Evolutionary conservation across 345 rosid genomes (phyloP).

Genomic region (Lumnitzera racemosa): DNA sequence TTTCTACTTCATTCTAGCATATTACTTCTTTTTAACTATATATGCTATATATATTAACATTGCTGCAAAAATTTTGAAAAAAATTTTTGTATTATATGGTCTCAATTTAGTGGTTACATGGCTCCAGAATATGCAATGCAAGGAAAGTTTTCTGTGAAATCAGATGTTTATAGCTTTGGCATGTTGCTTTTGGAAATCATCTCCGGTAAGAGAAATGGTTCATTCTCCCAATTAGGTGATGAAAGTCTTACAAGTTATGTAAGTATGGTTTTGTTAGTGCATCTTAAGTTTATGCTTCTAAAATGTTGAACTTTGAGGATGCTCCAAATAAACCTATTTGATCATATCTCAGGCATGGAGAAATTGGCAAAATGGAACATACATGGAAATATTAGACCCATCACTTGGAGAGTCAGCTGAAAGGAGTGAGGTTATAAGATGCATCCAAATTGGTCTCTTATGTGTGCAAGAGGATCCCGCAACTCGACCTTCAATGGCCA

Average conservation of each 20-base stretch:
- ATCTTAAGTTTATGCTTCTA: background rate
- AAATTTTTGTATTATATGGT: too few species aligned
- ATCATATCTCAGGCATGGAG: conserved; percentile 15
- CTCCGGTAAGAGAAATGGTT: conserved; percentile 26
- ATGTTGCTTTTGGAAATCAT: conserved; percentile 21
- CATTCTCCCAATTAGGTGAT: conserved; percentile 3
- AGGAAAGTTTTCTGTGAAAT: conserved; percentile 27
- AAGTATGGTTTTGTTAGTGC: background rate
- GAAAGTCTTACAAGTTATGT: conserved; percentile 3
- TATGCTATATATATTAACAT: too few species aligned
- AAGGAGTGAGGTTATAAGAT: conserved; percentile 16
- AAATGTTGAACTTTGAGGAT: background rate
- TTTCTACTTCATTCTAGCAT: too few species aligned
- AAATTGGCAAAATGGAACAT: conserved; percentile 12
- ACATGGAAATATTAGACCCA: conserved; percentile 11
- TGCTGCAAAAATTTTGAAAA: too few species aligned
- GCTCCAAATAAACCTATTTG: background rate
- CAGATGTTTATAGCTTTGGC: conserved; percentile 35
- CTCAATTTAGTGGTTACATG: conserved; percentile 30
- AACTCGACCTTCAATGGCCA: conserved; percentile 19
- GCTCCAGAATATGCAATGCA: conserved; percentile 30
- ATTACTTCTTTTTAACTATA: too few species aligned
- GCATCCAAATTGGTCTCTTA: conserved; percentile 21
- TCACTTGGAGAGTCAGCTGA: conserved; percentile 7
- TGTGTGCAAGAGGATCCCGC: conserved; percentile 20